Evolutionary conservation across 2,329 filamentous ascomycete genomes (phyloP).

Genomic region (Pseudogymnoascus sp.): DNA sequence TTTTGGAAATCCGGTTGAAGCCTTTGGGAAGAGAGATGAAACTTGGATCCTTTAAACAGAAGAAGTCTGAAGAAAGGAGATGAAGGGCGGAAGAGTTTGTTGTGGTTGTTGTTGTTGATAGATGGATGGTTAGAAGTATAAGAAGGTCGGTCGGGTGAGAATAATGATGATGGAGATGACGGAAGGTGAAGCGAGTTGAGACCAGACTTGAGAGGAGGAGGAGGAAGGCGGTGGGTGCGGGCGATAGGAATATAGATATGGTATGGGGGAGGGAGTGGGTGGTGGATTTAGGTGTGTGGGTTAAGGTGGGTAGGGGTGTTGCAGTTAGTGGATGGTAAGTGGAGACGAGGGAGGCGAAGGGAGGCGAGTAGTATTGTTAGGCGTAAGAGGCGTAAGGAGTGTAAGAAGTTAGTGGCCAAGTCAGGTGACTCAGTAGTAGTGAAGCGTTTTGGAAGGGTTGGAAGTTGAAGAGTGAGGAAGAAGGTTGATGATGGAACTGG

Average conservation of each 20-base stretch:
- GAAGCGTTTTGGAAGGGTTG: too few species aligned
- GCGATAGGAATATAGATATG: conserved; percentile 9
- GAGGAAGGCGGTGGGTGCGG: conserved; percentile 5
- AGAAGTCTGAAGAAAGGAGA: conserved; percentile 1
- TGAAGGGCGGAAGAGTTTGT: conserved; percentile 16
- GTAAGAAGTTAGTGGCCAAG: conserved; percentile 9
- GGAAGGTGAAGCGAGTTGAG: background rate
- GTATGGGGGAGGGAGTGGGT: conserved; percentile 12
- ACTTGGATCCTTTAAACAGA: background rate
- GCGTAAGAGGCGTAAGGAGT: background rate
- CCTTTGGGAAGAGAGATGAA: background rate
- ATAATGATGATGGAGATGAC: background rate
- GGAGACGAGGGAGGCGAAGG: conserved; percentile 10
- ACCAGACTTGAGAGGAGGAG: background rate
- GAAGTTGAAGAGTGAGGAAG: too few species aligned
- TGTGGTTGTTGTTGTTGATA: conserved; percentile 21
- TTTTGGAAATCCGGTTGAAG: background rate
- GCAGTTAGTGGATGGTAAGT: conserved; percentile 8
- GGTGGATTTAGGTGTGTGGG: background rate
- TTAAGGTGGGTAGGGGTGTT: conserved; percentile 11
- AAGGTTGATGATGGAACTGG: too few species aligned
- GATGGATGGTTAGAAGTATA: conserved; percentile 1
- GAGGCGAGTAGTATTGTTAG: conserved; percentile 11
- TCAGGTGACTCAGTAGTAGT: background rate
- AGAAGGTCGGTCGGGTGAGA: conserved; percentile 3